A percentile compares a stretch with the other conserved stretches of the same genome.
phyloP scores from a whole-genome alignment of 1,284 basidiomycete species.

The Papiliotrema nemorosa region DNA sequence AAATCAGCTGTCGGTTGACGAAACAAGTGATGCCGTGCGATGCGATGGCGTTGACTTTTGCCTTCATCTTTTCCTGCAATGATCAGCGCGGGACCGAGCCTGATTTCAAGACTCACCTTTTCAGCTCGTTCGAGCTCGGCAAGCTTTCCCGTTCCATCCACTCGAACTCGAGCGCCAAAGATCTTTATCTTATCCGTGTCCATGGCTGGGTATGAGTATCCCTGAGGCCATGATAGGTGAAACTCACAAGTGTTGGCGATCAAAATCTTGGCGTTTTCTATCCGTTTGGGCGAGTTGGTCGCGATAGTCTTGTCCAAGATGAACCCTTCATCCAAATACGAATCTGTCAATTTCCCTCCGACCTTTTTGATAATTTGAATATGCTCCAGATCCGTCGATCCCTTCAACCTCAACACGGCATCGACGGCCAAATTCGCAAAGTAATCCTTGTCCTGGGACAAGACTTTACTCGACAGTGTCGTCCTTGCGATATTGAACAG shows the following conservation, averaged over 20 bases:
- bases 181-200: constrained; percentile 99
- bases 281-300: constrained; percentile 88
- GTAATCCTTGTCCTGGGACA: constrained; percentile 96
- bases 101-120: constrained; percentile 54
- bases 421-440: constrained; percentile 98
- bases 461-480: constrained; percentile 92
- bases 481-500: constrained; percentile 95
- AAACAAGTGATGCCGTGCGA: constrained; percentile 96
- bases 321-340: constrained; percentile 98
- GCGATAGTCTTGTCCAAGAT: constrained; percentile 97
- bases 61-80: constrained; percentile 96
- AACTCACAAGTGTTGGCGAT: constrained; percentile 92
- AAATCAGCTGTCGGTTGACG: constrained; percentile 97
- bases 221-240: not conserved
- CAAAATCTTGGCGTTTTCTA: constrained; percentile 94
- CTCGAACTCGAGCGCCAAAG: constrained; percentile 93
- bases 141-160: constrained; percentile 92
- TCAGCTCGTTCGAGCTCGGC: constrained; percentile 97
- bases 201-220: constrained; percentile 65
- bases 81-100: not conserved
- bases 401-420: constrained; percentile 91
- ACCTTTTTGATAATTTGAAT: constrained; percentile 99
- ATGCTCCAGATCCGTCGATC: constrained; percentile 93
- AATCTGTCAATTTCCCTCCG: constrained; percentile 96
- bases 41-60: constrained; percentile 92